Conservation (phyloP, 805 yeast species). For the Lipomyces sp. region DNA sequence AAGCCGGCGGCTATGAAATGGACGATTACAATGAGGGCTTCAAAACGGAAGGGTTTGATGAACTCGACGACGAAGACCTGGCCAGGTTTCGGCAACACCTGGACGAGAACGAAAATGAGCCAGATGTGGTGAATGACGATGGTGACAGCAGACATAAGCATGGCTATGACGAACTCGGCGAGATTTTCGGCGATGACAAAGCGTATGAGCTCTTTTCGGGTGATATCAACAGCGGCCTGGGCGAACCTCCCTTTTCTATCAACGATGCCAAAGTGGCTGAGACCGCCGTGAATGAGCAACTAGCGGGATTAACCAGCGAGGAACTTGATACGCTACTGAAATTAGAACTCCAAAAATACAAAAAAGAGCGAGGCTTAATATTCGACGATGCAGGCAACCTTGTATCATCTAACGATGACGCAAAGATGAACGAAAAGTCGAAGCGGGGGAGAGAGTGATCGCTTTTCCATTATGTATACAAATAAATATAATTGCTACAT, state of each 20-base stretch:
- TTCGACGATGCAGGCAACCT: no score
- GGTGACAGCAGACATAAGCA: neutral
- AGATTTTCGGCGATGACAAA: neutral
- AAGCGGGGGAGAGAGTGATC: no score
- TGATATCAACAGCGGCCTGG: no score
- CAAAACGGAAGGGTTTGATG: neutral
- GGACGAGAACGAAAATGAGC: neutral
- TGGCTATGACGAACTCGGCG: neutral
- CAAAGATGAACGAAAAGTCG: no score
- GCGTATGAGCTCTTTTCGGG: no score
- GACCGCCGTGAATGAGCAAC: neutral
- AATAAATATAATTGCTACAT: no score
- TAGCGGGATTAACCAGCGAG: no score
- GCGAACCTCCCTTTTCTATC: no score
- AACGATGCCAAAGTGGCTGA: neutral
- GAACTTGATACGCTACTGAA: no score
- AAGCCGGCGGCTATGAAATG: neutral
- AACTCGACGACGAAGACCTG: neutral
- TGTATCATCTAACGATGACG: neutral
- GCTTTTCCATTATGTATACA: no score
- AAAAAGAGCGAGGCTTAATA: no score
- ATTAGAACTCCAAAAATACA: no score
- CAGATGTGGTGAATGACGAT: neutral
- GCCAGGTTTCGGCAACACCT: neutral
- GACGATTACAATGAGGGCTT: neutral